Evolutionary conservation across 106 monocot species (phyloP).

Genomic region (Agapanthus africanus): DNA sequence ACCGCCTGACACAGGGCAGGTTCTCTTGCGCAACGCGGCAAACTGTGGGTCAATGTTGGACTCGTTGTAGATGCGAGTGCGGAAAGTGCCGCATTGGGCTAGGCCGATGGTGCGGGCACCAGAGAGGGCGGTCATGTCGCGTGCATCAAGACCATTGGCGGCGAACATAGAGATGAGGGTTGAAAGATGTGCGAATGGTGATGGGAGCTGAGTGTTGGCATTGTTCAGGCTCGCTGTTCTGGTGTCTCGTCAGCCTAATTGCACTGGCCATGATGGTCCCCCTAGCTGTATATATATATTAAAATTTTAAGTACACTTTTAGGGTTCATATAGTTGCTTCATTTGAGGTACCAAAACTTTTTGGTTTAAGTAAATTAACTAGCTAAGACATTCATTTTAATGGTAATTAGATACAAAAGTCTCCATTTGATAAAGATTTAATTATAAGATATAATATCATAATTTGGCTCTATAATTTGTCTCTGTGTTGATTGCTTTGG

Average conservation of each 20-base stretch:
- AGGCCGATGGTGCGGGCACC: slow-evolving; percentile 39
- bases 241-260: slow-evolving; percentile 22
- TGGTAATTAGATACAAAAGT: no score
- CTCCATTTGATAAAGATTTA: no score
- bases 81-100: slow-evolving; percentile 16
- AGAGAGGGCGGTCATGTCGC: slow-evolving; percentile 34
- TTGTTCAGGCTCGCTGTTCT: slow-evolving; percentile 19
- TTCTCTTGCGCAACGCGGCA: neutral
- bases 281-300: slow-evolving; percentile 18
- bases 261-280: slow-evolving; percentile 26
- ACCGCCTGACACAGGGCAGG: slow-evolving; percentile 14
- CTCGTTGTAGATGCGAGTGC: slow-evolving; percentile 21
- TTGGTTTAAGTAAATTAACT: no score
- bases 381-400: no score
- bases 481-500: no score
- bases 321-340: no score
- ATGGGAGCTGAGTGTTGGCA: slow-evolving; percentile 20
- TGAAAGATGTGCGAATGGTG: slow-evolving; percentile 11
- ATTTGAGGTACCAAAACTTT: no score
- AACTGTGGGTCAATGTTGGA: slow-evolving; percentile 17
- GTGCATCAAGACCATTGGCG: slow-evolving; percentile 9
- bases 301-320: no score
- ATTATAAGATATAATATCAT: no score
- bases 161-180: slow-evolving; percentile 17
- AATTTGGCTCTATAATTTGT: no score